Evolutionary conservation across 2,329 filamentous ascomycete species (phyloP), one percentile per base, ranked within the genome.

Genomic region (Hypoxylon rubiginosum): DNA sequence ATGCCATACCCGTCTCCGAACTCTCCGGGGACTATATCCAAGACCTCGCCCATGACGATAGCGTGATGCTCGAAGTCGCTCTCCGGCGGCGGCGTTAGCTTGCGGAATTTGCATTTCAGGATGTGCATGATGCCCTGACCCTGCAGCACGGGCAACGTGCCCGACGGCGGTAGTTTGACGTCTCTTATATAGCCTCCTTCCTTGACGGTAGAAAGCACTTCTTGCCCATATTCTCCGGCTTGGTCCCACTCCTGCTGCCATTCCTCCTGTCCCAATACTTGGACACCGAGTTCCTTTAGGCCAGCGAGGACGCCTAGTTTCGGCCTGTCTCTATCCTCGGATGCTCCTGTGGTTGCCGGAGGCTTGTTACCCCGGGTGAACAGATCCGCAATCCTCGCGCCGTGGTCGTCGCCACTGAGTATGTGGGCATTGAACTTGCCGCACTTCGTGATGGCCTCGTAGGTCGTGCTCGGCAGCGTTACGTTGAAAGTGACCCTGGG

Each of bases 401-500:
- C 87, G 0, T 75, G 71, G 4, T 74, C 76, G 41, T 85, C 82
- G 4, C 82, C 84, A 0, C 80, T 76, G 0, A 89, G 81, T 5
- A 89, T 73, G 64, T 89, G 87, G 13, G 88, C 80, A 62, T 88
- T 88, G 73, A 89, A 88, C 13, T 71, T 72, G 0, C 81, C 70
- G 46, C 78, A 82, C 13, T 72, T 74, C 15, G 73, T 66, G 21
- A 89, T 81, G 8, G 86, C 86, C 62, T 85, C 81, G 24, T 86
- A 79, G 11, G 86, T 88, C 11, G 84, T 82, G 73, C 85, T 88
- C 19, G 86, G 86, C 28, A 83, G 80, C 24, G 82, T 82, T 52
- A 89, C 81, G 77, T 89, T 89, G 79, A 89, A 88, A 0, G 82
- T 84, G 6, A 89, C 76, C 10, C 85, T 78, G 0, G 86, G 86